Conservation (phyloP, 495 filamentous ascomycete genomes). For the Usnea hakonensis region DNA sequence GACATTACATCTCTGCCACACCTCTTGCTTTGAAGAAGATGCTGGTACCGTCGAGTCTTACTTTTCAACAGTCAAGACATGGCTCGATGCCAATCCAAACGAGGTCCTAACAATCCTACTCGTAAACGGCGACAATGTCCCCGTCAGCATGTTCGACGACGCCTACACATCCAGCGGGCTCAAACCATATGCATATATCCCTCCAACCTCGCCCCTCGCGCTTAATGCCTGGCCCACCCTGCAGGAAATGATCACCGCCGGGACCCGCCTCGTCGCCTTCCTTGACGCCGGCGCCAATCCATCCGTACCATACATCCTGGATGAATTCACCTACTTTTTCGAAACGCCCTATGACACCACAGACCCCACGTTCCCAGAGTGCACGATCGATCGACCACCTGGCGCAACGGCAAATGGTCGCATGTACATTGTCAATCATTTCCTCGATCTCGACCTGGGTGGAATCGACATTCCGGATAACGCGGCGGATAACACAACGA, state of each 20-base stretch:
- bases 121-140: constrained; percentile 55
- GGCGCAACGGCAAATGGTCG: constrained; percentile 33
- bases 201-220: constrained; percentile 20
- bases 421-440: constrained; percentile 49
- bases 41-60: constrained; percentile 52
- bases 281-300: constrained; percentile 46
- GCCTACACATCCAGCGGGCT: constrained; percentile 50
- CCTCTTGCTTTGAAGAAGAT: constrained; percentile 55
- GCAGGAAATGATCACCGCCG: constrained; percentile 48
- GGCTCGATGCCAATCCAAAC: constrained; percentile 57
- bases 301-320: constrained; percentile 52
- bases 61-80: constrained; percentile 50
- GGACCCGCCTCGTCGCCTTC: constrained; percentile 56
- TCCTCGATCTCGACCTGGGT: constrained; percentile 36
- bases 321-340: constrained; percentile 64
- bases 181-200: constrained; percentile 50
- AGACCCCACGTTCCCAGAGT: constrained; percentile 39
- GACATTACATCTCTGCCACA: constrained; percentile 59
- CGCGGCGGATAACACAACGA: constrained; percentile 46
- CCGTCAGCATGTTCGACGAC: constrained; percentile 41
- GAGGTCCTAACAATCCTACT: constrained; percentile 65
- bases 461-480: constrained; percentile 52
- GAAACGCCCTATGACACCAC: constrained; percentile 61
- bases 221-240: constrained; percentile 56
- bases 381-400: constrained; percentile 52